Conservation (phyloP, 495 filamentous ascomycete species). For the Chaetomium tenue region DNA sequence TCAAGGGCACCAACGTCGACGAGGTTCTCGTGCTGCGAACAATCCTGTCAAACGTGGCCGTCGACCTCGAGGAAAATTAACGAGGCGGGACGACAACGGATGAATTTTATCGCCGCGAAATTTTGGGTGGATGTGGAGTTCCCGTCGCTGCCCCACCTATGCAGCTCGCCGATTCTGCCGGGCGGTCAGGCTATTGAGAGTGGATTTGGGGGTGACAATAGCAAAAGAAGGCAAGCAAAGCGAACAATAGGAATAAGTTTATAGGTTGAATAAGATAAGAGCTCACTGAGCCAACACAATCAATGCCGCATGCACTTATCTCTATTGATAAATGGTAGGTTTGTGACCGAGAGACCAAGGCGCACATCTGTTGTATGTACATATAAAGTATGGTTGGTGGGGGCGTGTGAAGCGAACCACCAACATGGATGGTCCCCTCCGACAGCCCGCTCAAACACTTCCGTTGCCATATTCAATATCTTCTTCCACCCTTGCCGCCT, state of each 20-base stretch:
- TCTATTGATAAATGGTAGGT: not conserved
- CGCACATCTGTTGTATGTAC: not conserved
- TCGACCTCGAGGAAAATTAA: slow-evolving; percentile 23
- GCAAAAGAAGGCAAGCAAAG: too few species aligned
- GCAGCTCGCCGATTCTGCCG: slow-evolving; percentile 29
- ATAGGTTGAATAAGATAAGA: not conserved
- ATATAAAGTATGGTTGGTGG: not conserved
- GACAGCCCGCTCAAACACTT: not conserved
- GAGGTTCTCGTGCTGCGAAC: not conserved
- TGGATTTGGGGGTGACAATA: not conserved
- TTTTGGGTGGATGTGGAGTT: slow-evolving; percentile 38
- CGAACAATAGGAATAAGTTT: not conserved
- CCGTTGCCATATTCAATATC: not conserved
- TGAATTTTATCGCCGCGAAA: slow-evolving; percentile 40
- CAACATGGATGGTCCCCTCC: not conserved
- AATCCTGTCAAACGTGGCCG: slow-evolving; percentile 17
- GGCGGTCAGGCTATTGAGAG: slow-evolving; percentile 26
- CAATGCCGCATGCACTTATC: not conserved
- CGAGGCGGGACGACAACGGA: slow-evolving; percentile 28
- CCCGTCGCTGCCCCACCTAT: not conserved
- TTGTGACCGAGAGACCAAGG: not conserved
- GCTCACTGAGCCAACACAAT: not conserved
- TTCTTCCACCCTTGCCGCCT: not conserved
- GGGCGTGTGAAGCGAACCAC: not conserved
- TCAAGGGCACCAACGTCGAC: not conserved